Percentiles rank a stretch among this genome's conserved stretches.
Evolutionary conservation across 2,329 filamentous ascomycete genomes (phyloP).

Genomic region (Stenocarpella maydis): DNA sequence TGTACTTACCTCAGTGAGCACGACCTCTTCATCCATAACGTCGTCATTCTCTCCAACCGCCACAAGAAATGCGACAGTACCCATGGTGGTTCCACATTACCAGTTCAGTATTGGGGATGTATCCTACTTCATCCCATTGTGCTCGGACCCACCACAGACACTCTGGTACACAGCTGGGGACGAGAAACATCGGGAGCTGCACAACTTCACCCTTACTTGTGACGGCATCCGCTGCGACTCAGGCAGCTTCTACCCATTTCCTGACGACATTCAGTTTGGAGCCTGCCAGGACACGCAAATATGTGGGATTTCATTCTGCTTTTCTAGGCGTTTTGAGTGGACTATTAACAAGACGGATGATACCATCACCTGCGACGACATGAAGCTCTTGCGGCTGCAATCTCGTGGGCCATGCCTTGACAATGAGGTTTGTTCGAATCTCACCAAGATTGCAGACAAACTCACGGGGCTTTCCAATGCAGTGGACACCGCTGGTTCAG

Average conservation of each 20-base stretch:
- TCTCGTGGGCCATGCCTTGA: not conserved
- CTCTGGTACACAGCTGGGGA: constrained; percentile 23
- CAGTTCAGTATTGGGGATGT: not conserved
- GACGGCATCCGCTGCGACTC: not conserved
- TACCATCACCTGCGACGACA: not conserved
- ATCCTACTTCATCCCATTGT: constrained; percentile 12
- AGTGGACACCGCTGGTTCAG: not conserved
- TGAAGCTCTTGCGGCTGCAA: not conserved
- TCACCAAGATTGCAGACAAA: constrained; percentile 14
- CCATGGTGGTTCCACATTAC: not conserved
- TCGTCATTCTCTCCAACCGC: not conserved
- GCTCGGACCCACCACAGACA: constrained; percentile 9
- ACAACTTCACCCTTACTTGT: constrained; percentile 5
- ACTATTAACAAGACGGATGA: not conserved
- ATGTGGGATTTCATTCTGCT: constrained; percentile 12
- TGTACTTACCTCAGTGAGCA: not conserved
- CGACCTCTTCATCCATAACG: not conserved
- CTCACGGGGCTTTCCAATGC: not conserved
- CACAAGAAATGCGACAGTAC: not conserved
- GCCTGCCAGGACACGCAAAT: not conserved
- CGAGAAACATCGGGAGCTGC: not conserved
- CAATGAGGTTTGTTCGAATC: not conserved
- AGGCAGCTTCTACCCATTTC: not conserved
- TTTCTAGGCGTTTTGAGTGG: constrained; percentile 2
- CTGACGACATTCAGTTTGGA: not conserved